Percentiles rank a stretch among this genome's conserved stretches.
phyloP scores from a whole-genome alignment of 2,329 filamentous ascomycete genomes.

The Colletotrichum nymphaeae region DNA sequence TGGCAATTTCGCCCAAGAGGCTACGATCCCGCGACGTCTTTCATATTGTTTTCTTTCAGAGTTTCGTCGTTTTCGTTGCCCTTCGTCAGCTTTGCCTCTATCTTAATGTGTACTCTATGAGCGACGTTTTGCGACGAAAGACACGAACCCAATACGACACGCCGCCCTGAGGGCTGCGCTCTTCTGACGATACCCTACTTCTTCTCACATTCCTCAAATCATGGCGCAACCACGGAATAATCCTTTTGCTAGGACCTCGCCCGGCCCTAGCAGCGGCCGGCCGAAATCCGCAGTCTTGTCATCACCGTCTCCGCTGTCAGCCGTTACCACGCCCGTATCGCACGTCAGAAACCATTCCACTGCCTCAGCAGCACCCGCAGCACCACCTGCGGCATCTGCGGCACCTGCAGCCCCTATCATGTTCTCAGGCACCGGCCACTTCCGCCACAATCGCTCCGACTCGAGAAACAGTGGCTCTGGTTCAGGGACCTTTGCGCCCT shows the following conservation, averaged over 20 bases:
- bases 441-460: slow-evolving; percentile 61
- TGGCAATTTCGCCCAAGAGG: slow-evolving; percentile 10
- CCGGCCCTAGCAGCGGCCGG: slow-evolving; percentile 66
- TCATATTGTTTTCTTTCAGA: slow-evolving; percentile 32
- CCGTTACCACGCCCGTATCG: slow-evolving; percentile 53
- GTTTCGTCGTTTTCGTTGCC: slow-evolving; percentile 13
- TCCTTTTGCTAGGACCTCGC: slow-evolving; percentile 80
- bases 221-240: slow-evolving; percentile 82
- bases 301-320: slow-evolving; percentile 62
- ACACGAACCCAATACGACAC: slow-evolving; percentile 19
- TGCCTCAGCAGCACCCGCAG: slow-evolving; percentile 58
- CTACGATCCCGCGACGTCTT: slow-evolving; percentile 24
- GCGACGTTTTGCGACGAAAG: slow-evolving; percentile 34
- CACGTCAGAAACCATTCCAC: slow-evolving; percentile 79
- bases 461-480: slow-evolving; percentile 76
- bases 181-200: slow-evolving; percentile 53
- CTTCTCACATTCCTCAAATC: slow-evolving; percentile 54
- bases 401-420: slow-evolving; percentile 53
- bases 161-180: slow-evolving; percentile 14
- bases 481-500: slow-evolving; percentile 91
- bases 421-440: slow-evolving; percentile 47
- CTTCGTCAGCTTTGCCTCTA: slow-evolving; percentile 26
- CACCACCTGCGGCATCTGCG: slow-evolving; percentile 51
- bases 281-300: slow-evolving; percentile 83
- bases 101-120: slow-evolving; percentile 36